Percentiles rank a stretch among this genome's conserved stretches.
Conservation (phyloP, 2,329 filamentous ascomycete species). For the Aspergillus amoenus region DNA sequence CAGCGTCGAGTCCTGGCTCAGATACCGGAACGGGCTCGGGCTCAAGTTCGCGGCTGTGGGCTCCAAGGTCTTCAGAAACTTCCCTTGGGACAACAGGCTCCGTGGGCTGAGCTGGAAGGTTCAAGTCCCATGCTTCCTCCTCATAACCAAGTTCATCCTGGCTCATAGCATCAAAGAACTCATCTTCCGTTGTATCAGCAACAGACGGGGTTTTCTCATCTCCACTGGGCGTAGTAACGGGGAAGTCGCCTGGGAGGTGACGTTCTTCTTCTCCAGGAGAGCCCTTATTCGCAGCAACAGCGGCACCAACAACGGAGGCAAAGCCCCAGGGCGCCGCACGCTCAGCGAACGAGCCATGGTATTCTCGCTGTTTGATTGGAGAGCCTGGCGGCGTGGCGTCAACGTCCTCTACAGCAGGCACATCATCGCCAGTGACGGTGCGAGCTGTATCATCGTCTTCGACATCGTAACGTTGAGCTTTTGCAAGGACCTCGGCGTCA, state of each 20-base stretch:
- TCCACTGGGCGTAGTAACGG: conserved; percentile 1
- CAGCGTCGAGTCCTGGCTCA: neutral
- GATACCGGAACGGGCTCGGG: neutral
- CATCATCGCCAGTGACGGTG: neutral
- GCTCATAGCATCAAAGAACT: conserved; percentile 7
- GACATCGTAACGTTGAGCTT: neutral
- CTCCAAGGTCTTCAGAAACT: neutral
- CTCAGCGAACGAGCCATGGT: neutral
- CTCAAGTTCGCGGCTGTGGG: neutral
- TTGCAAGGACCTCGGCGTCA: neutral
- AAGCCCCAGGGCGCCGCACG: conserved; percentile 9
- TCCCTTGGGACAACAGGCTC: neutral
- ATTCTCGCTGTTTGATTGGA: conserved; percentile 1
- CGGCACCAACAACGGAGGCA: conserved; percentile 20
- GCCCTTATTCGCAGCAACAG: conserved; percentile 16
- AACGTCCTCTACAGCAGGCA: conserved; percentile 1
- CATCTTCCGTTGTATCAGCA: conserved; percentile 3
- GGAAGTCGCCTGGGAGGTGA: neutral
- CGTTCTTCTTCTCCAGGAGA: neutral
- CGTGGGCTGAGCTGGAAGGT: neutral
- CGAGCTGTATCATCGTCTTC: conserved; percentile 5
- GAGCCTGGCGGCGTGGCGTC: conserved; percentile 4
- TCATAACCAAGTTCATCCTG: neutral
- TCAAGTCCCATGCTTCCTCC: neutral
- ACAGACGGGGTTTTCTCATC: conserved; percentile 1